Conservation (phyloP, 2,329 filamentous ascomycete species). For the Endoconidiophora polonica region DNA sequence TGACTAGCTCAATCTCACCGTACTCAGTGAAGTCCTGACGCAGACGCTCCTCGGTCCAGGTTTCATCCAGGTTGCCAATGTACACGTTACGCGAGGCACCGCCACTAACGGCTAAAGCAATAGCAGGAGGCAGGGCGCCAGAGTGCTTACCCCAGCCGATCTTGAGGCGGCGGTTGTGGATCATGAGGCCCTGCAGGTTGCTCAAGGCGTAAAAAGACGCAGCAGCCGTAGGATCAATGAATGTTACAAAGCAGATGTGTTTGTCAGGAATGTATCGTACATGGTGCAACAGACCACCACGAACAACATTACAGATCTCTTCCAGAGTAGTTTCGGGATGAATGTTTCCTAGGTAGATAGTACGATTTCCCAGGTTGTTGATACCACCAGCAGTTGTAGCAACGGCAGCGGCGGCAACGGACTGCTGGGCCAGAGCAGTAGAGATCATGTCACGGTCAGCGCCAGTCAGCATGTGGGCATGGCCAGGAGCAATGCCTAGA, state of each 20-base stretch:
- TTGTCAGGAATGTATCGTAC: conserved; percentile 99
- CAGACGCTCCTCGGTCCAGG: conserved; percentile 89
- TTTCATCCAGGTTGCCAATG: conserved; percentile 91
- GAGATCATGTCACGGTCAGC: conserved; percentile 95
- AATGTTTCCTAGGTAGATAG: conserved; percentile 96
- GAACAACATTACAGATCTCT: conserved; percentile 98
- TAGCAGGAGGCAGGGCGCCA: conserved; percentile 84
- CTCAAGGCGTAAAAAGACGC: conserved; percentile 96
- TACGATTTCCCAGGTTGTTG: conserved; percentile 93
- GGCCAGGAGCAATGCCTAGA: conserved; percentile 87
- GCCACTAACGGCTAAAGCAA: conserved; percentile 87
- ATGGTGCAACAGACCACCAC: conserved; percentile 87
- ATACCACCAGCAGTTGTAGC: conserved; percentile 93
- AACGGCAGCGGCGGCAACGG: conserved; percentile 87
- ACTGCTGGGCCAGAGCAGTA: conserved; percentile 90
- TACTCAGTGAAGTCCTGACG: conserved; percentile 95
- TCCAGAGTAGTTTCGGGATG: conserved; percentile 98
- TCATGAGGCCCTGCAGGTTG: conserved; percentile 96
- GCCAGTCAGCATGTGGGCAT: conserved; percentile 89
- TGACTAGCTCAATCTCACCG: conserved; percentile 94
- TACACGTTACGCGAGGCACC: conserved; percentile 98
- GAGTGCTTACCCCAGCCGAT: conserved; percentile 99
- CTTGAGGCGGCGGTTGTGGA: conserved; percentile 93
- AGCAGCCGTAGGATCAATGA: conserved; percentile 94
- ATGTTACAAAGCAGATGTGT: conserved; percentile 99